Conservation (phyloP, 2,329 filamentous ascomycete genomes). For the Teratosphaeria gauchensis region DNA sequence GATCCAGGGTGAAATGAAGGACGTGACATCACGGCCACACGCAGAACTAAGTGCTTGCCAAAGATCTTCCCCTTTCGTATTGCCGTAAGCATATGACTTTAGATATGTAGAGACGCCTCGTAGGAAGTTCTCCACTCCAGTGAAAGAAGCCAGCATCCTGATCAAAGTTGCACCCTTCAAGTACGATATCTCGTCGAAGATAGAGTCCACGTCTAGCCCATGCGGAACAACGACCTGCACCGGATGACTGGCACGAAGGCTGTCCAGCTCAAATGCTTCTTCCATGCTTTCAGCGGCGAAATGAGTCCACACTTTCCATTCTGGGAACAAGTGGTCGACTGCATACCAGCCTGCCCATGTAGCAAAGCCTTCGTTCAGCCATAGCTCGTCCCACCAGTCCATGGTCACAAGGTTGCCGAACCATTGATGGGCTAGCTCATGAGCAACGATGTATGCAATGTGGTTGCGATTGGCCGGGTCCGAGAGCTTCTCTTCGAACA, state of each 20-base stretch:
- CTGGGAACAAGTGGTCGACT: neutral
- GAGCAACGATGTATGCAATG: neutral
- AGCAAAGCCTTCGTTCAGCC: neutral
- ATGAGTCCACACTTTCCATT: neutral
- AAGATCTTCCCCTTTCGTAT: neutral
- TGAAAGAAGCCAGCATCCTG: neutral
- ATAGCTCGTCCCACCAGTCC: neutral
- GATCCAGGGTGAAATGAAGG: neutral
- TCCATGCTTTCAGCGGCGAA: neutral
- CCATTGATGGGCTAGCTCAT: constrained; percentile 1
- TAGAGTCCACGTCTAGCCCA: neutral
- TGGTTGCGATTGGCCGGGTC: neutral
- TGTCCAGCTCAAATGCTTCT: neutral
- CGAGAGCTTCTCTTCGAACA: neutral
- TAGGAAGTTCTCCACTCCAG: neutral
- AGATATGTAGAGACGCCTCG: neutral
- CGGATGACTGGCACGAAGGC: neutral
- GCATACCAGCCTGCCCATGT: neutral
- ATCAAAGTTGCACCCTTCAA: neutral
- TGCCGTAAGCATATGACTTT: neutral
- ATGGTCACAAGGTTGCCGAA: neutral
- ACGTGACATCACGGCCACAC: neutral
- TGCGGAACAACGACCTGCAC: neutral
- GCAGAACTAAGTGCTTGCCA: neutral
- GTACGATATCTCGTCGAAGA: neutral